Conservation (phyloP, 306 rosid species). For the Quercus glauca region DNA sequence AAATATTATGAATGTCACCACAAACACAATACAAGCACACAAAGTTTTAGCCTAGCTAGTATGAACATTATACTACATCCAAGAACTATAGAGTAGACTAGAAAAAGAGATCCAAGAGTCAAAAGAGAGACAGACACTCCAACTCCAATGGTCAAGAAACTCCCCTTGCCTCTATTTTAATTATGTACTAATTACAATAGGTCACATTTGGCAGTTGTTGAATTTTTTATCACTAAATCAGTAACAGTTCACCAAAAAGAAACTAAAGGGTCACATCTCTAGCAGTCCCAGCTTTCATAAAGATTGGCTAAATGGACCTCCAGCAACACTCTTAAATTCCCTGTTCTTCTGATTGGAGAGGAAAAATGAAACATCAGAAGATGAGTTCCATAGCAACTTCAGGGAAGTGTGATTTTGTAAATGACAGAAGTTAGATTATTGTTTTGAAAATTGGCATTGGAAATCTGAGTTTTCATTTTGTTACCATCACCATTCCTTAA, state of each 20-base stretch:
- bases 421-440: conserved; percentile 36
- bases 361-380: conserved; percentile 24
- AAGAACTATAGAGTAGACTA: no score
- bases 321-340: conserved; percentile 11
- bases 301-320: background rate
- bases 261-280: background rate
- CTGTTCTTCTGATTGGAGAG: conserved; percentile 28
- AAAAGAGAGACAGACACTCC: no score
- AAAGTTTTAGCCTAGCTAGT: no score
- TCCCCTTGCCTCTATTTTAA: background rate
- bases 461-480: background rate
- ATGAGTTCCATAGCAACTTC: conserved; percentile 35
- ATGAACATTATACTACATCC: no score
- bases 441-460: conserved; percentile 5
- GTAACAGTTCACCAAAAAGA: no score
- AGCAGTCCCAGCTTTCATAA: background rate
- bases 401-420: conserved; percentile 42
- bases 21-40: no score
- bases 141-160: no score
- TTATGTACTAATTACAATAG: no score
- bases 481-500: background rate
- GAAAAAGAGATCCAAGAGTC: no score
- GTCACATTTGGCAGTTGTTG: no score
- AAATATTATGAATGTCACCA: no score
- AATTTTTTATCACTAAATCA: no score